Percentiles rank a stretch among this genome's conserved stretches.
These are phyloP conservation scores for Cryptosporidium felis DNA, from an alignment of 169 alveolate genomes.

Conservation along the genomic window DNA sequence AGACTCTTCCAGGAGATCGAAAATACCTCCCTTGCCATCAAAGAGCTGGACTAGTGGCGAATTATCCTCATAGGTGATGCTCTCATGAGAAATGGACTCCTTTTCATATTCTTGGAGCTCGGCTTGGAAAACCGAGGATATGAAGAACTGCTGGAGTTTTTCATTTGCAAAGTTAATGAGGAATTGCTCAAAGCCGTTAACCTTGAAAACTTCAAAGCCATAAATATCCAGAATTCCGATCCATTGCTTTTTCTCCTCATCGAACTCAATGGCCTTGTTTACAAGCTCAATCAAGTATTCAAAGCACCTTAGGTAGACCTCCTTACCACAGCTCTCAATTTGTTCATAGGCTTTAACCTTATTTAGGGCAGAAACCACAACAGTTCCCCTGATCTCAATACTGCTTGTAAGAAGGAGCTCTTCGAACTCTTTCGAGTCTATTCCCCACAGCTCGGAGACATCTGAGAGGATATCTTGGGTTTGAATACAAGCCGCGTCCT, in stretches of 20 bases:
- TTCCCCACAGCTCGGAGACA: constrained; percentile 56
- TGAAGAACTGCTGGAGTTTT: constrained; percentile 93
- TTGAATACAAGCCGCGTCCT: constrained; percentile 50
- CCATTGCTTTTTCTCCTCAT: constrained; percentile 77
- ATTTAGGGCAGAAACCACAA: constrained; percentile 53
- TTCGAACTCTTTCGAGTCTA: constrained; percentile 27
- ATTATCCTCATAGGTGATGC: constrained; percentile 66
- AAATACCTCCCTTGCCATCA: constrained; percentile 74
- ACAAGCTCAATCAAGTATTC: constrained; percentile 79
- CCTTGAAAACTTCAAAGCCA: constrained; percentile 97
- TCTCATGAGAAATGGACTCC: constrained; percentile 75
- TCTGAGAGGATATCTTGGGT: constrained; percentile 35
- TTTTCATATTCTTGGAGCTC: constrained; percentile 86
- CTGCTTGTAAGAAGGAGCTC: constrained; percentile 54
- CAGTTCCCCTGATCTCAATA: constrained; percentile 54
- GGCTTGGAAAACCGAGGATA: constrained; percentile 90
- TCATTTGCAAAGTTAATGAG: constrained; percentile 98
- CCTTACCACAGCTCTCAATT: constrained; percentile 77
- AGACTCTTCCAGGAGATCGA: constrained; percentile 75
- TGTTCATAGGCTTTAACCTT: constrained; percentile 73
- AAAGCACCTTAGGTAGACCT: constrained; percentile 80
- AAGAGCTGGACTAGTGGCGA: constrained; percentile 38
- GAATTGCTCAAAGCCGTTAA: constrained; percentile 97
- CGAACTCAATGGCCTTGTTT: constrained; percentile 79
- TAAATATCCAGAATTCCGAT: constrained; percentile 97